These are phyloP conservation scores for Amanita phalloides DNA, from an alignment of 768 basidiomycete species.

Conservation along the genomic window DNA sequence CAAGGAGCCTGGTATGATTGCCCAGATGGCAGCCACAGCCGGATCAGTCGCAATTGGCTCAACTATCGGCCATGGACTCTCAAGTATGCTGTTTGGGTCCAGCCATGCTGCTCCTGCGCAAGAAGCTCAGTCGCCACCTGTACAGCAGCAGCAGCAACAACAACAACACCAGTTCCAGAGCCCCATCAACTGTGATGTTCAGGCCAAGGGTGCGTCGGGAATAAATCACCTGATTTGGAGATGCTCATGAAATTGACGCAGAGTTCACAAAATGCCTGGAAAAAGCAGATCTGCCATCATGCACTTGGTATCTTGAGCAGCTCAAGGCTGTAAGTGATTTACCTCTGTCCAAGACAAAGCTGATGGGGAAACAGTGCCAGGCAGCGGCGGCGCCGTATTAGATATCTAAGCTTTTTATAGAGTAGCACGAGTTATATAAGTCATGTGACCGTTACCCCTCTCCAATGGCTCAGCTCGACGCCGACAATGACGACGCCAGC, in stretches of 20 bases:
- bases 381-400: conserved; percentile 42
- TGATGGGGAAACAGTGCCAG: conserved; percentile 45
- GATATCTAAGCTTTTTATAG: not conserved
- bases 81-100: conserved; percentile 78
- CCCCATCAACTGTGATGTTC: conserved; percentile 55
- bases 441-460: not conserved
- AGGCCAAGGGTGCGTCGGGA: conserved; percentile 59
- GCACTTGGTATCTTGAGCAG: conserved; percentile 82
- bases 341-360: not conserved
- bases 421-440: not conserved
- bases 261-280: conserved; percentile 84
- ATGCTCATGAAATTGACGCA: conserved; percentile 14
- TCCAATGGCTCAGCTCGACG: not conserved
- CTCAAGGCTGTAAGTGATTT: conserved; percentile 64
- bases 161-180: conserved; percentile 26
- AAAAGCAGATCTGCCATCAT: conserved; percentile 67
- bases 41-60: conserved; percentile 87
- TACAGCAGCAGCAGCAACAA: conserved; percentile 14
- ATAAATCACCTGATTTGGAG: not conserved
- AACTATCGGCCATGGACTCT: conserved; percentile 83
- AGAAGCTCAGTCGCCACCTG: conserved; percentile 40
- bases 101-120: conserved; percentile 24
- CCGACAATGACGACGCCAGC: not conserved
- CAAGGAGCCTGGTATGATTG: conserved; percentile 60
- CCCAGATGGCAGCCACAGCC: conserved; percentile 84